phyloP scores from a whole-genome alignment of 2,329 filamentous ascomycete genomes.

The Leptoxyphium fumago region DNA sequence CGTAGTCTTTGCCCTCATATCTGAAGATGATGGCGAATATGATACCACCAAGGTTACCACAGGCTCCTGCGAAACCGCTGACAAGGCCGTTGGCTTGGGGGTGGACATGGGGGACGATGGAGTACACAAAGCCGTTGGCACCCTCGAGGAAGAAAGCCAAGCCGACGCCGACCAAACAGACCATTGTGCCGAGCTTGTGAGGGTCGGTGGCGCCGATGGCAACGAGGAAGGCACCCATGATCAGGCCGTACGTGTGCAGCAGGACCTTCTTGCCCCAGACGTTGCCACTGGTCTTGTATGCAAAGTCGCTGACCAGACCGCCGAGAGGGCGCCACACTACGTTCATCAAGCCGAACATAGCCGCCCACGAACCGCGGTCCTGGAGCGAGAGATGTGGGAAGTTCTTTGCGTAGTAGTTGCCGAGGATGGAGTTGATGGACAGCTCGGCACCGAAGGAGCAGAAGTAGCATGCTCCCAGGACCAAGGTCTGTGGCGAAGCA shows the following conservation, averaged over 20 bases:
- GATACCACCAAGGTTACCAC: conserved; percentile 74
- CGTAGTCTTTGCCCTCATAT: conserved; percentile 55
- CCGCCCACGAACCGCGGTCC: conserved; percentile 44
- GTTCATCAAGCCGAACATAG: conserved; percentile 66
- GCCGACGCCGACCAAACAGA: conserved; percentile 60
- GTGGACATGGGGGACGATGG: conserved; percentile 74
- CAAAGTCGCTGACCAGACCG: conserved; percentile 43
- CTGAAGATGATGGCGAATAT: conserved; percentile 74
- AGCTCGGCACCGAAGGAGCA: conserved; percentile 47
- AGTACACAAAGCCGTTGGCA: conserved; percentile 75
- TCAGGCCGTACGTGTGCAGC: conserved; percentile 40
- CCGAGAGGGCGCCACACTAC: conserved; percentile 51
- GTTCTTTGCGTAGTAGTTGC: conserved; percentile 42
- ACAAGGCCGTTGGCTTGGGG: conserved; percentile 68
- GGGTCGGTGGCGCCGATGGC: conserved; percentile 52
- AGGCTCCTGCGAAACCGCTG: conserved; percentile 62
- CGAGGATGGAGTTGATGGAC: conserved; percentile 45
- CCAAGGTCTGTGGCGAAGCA: conserved; percentile 44
- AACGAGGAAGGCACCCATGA: conserved; percentile 45
- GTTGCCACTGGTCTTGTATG: conserved; percentile 36
- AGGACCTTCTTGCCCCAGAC: conserved; percentile 52
- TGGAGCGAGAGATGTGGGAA: conserved; percentile 42
- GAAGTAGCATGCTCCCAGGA: conserved; percentile 39
- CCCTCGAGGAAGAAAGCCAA: conserved; percentile 74
- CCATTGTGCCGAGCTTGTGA: conserved; percentile 47